phyloP scores from a whole-genome alignment of 257 asterid species.

The Fraxinus americana region DNA sequence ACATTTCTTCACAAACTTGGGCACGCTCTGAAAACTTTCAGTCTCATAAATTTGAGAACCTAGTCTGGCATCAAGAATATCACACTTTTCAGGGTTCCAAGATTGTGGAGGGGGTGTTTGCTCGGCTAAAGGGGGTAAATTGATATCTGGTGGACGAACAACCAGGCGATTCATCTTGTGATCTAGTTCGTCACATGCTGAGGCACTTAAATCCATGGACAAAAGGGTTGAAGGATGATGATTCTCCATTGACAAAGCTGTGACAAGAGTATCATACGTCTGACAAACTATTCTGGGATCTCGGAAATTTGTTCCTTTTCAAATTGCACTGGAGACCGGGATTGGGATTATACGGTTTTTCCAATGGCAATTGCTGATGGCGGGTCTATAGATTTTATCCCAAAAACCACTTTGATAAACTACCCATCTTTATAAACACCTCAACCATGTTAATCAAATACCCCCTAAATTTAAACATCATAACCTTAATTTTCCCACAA shows the following conservation, averaged over 20 bases:
- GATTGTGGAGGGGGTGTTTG: neutral
- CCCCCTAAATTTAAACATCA: constrained; percentile 27
- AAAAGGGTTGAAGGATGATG: constrained; percentile 2
- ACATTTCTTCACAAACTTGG: neutral
- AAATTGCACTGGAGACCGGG: neutral
- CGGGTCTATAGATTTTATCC: neutral
- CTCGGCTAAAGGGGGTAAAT: constrained; percentile 1
- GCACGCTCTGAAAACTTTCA: neutral
- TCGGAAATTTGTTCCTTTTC: no score
- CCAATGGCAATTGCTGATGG: neutral
- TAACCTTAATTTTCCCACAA: neutral
- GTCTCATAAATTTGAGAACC: neutral
- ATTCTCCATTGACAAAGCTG: constrained; percentile 6
- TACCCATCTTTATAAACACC: constrained; percentile 21
- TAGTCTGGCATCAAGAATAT: neutral
- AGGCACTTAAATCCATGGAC: constrained; percentile 13
- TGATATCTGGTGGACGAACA: constrained; percentile 18
- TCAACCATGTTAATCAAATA: constrained; percentile 32
- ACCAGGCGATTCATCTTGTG: constrained; percentile 17
- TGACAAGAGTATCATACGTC: constrained; percentile 2
- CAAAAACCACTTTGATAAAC: neutral
- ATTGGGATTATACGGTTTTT: neutral
- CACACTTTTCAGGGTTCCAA: neutral
- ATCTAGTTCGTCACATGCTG: constrained; percentile 11
- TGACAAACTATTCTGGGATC: neutral